These are phyloP conservation scores for Ophiorrhiza pumila DNA, from an alignment of 257 asterid genomes.

Conservation along the genomic window DNA sequence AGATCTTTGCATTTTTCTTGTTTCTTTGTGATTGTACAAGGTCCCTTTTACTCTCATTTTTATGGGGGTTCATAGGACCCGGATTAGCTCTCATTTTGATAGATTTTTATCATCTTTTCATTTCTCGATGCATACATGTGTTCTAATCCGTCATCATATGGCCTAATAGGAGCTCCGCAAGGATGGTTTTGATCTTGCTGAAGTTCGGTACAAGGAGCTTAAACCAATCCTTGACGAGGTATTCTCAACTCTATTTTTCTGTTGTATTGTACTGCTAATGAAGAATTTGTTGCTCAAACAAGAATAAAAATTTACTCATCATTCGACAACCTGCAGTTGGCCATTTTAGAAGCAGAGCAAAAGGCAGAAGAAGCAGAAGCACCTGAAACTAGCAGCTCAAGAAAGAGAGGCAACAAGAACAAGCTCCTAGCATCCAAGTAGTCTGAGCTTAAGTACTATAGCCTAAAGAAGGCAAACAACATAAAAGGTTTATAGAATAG, in stretches of 20 bases:
- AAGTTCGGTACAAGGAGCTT: slow-evolving; percentile 86
- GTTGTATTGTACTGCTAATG: neutral
- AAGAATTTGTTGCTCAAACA: neutral
- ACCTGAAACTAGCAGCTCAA: slow-evolving; percentile 53
- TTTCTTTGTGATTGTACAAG: neutral
- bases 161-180: slow-evolving; percentile 74
- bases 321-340: slow-evolving; percentile 49
- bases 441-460: neutral
- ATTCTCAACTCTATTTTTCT: slow-evolving; percentile 2
- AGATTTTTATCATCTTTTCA: neutral
- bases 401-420: slow-evolving; percentile 61
- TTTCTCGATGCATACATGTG: neutral
- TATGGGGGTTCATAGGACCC: neutral
- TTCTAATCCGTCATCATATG: slow-evolving; percentile 5
- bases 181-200: slow-evolving; percentile 98
- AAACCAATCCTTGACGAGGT: slow-evolving; percentile 97
- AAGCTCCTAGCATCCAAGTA: slow-evolving; percentile 51
- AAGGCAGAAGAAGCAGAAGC: slow-evolving; percentile 89
- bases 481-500: neutral
- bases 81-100: neutral
- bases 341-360: slow-evolving; percentile 86
- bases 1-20: neutral
- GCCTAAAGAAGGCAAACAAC: neutral
- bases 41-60: neutral
- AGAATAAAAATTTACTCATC: slow-evolving; percentile 7